Base-by-base conservation (phyloP, 371 early-diverging fungal species). In the Nosema granulosis region DNA sequence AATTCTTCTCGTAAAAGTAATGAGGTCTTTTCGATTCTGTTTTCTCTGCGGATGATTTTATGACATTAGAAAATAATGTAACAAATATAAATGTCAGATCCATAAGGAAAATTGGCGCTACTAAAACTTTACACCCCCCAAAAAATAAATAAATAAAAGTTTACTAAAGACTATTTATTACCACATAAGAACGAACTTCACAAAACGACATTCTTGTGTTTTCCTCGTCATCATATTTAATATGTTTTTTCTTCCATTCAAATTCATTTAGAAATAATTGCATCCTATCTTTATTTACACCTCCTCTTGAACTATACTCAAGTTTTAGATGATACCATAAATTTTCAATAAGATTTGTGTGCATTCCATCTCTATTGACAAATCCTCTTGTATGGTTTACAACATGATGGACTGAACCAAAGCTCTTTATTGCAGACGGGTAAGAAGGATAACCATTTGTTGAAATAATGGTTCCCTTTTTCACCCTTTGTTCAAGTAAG, bases 201-300 rank as follows among this genome's bases (percentile, higher is more conserved):
- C n/a, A n/a, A n/a, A n/a, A n/a, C n/a, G n/a, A n/a, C n/a, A n/a
- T n/a, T n/a, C n/a, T n/a, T n/a, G n/a, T n/a, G n/a, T n/a, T n/a
- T n/a, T n/a, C n/a, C n/a, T n/a, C n/a, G n/a, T n/a, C n/a, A n/a
- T n/a, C n/a, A n/a, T n/a, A n/a, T n/a, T n/a, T n/a, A n/a, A n/a
- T n/a, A n/a, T n/a, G n/a, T n/a, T n/a, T 56, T 56, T 56, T 11
- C 26, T 56, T 56, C 57, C 57, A 56, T 56, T 56, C 57, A n/a
- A n/a, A n/a, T n/a, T n/a, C n/a, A 56, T 56, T 56, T 11, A 56
- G 26, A 56, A 56, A 56, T 11, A 56, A 13, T 11, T 56, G 4
- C 16, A 56, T 56, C 26, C 57, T 56, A 18, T n/a, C 24, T 56
- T 56, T 56, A 56, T 56, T 56, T 11, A 56, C 20, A 56, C 57